Base-by-base conservation (phyloP, 306 rosid species). In the Cyamopsis tetragonoloba region DNA sequence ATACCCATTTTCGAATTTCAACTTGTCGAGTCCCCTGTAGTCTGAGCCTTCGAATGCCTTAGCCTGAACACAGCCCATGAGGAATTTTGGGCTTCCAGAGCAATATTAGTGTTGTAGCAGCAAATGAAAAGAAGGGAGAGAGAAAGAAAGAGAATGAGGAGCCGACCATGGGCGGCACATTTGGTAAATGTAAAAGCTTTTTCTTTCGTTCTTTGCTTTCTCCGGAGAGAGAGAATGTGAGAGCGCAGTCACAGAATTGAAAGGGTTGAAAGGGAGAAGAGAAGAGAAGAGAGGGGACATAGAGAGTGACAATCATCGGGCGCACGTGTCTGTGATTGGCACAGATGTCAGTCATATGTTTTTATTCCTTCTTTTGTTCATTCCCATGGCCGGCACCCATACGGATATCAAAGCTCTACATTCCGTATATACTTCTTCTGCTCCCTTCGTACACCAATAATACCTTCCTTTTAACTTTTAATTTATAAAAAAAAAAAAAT, bases 111-210 rank as follows among this genome's bases (percentile, higher is more conserved):
- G 17, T 2, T 39, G 63, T 10, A 22, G 66, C 19, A 27, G 7
- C 37, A 50, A 42, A 34, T n/a, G 13, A 64, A 19, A 26, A 56
- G 41, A 35, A 50, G n/a, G 35, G 51, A 58, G 72, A 23, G 71
- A 62, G 35, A 47, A 62, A 55, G 50, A 77, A 10, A 26, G 62
- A 4, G 20, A 19, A 22, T 53, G 69, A 67, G 68, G 4, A 68
- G 85, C 90, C 88, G 91, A 44, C 91, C 85, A 83, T 75, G 87
- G 98, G 73, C 92, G 89, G 96, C 95, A 78, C 37, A 28, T 71
- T 76, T 73, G 81, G 85, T n/a, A n/a, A n/a, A n/a, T n/a, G n/a
- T n/a, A n/a, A n/a, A n/a, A 43, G 2, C 50, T 2, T 64, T 70
- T 59, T 38, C 34, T 41, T 24, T 15, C 0, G 7, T 32, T 39